phyloP scores from a whole-genome alignment of 75 land plant genomes.

The Adiantum capillusveneris region DNA sequence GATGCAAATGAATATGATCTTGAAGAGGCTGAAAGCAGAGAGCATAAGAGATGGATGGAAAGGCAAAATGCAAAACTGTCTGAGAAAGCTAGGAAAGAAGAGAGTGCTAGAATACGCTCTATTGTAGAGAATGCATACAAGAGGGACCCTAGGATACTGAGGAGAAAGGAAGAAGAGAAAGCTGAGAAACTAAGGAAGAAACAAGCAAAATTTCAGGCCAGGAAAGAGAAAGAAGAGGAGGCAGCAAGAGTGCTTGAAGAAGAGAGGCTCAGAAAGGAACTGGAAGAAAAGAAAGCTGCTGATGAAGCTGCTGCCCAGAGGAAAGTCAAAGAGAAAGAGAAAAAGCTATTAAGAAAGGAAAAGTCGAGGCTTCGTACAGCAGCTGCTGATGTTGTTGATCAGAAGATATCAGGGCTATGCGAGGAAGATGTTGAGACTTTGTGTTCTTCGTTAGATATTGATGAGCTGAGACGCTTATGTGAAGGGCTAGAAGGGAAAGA shows the following conservation, averaged over 20 bases:
- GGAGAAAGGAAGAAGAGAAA: slow-evolving; percentile 80
- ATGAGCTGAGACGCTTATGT: slow-evolving; percentile 50
- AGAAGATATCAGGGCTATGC: slow-evolving; percentile 35
- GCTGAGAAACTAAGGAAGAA: slow-evolving; percentile 82
- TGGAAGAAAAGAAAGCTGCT: slow-evolving; percentile 66
- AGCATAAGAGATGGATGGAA: slow-evolving; percentile 99
- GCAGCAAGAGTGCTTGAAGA: slow-evolving; percentile 67
- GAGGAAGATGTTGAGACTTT: slow-evolving; percentile 70
- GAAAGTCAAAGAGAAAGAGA: slow-evolving; percentile 83
- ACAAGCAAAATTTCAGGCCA: slow-evolving; percentile 70
- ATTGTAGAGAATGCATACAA: slow-evolving; percentile 91
- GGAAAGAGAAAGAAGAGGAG: slow-evolving; percentile 74
- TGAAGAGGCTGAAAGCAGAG: slow-evolving; percentile 91
- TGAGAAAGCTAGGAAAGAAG: slow-evolving; percentile 93
- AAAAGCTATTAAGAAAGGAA: slow-evolving; percentile 84
- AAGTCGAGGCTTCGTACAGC: slow-evolving; percentile 61
- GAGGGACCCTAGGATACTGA: slow-evolving; percentile 70
- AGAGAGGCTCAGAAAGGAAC: slow-evolving; percentile 69
- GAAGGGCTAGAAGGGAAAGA: slow-evolving; percentile 51
- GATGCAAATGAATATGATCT: slow-evolving; percentile 93
- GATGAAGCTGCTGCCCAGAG: slow-evolving; percentile 76
- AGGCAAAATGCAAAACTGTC: slow-evolving; percentile 85
- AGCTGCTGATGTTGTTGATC: slow-evolving; percentile 34
- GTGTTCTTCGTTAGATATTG: slow-evolving; percentile 49
- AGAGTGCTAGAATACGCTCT: slow-evolving; percentile 62